These are phyloP conservation scores for Phytophthora palmivora DNA, from an alignment of 352 stramenopile genomes.

Conservation along the genomic window DNA sequence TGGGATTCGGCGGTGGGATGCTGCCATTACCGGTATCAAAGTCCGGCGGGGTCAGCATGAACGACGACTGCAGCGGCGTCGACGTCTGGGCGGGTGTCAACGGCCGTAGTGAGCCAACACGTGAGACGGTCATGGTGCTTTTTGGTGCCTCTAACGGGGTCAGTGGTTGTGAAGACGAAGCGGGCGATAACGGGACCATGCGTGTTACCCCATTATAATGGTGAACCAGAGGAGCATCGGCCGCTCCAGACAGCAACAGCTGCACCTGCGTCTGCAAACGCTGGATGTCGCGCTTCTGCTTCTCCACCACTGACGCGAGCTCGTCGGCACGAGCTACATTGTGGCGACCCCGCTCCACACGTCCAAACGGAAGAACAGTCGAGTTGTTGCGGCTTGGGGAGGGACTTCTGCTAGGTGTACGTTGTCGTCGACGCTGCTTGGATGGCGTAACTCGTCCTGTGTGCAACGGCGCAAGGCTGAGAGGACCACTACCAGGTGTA, in stretches of 20 bases:
- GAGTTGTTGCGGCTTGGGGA: conserved; percentile 28
- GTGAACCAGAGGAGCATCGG: conserved; percentile 22
- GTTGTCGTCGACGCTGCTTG: conserved; percentile 37
- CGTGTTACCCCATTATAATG: conserved; percentile 5
- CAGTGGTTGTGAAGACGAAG: conserved; percentile 14
- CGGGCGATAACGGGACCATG: conserved; percentile 17
- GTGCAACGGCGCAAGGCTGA: conserved; percentile 40
- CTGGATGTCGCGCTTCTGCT: conserved; percentile 77
- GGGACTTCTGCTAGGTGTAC: conserved; percentile 20
- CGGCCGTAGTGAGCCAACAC: conserved; percentile 37
- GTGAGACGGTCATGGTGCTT: conserved; percentile 19
- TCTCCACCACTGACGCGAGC: conserved; percentile 50
- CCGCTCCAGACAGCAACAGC: conserved; percentile 55
- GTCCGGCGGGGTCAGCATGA: conserved; percentile 43
- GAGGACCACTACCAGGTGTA: conserved; percentile 2
- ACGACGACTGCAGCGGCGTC: conserved; percentile 51
- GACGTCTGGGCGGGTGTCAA: conserved; percentile 18
- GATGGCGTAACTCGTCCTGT: conserved; percentile 25
- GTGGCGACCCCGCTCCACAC: conserved; percentile 41
- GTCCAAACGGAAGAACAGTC: conserved; percentile 53
- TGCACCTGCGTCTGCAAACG: conserved; percentile 73
- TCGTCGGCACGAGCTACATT: conserved; percentile 45
- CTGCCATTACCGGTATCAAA: conserved; percentile 1
- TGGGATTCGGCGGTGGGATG: neutral
- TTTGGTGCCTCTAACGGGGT: conserved; percentile 4